These are phyloP conservation scores for Eruca vesicaria DNA, from an alignment of 441 rosid genomes.

Conservation along the genomic window DNA sequence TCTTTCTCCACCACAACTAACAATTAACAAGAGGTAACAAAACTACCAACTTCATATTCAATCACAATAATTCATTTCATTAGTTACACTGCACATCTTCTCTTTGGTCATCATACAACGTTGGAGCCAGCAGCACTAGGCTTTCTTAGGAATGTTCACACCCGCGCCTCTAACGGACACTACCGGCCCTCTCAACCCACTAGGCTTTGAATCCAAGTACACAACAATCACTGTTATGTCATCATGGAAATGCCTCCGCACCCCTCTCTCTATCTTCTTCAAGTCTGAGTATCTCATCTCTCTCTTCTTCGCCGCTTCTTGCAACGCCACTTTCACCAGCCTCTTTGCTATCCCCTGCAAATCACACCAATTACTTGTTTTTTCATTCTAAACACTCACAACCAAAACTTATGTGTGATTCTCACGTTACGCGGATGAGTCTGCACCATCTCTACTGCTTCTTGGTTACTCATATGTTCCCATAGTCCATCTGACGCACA, in stretches of 20 bases:
- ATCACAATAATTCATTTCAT: background rate
- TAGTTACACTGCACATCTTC: background rate
- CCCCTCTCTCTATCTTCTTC: conserved; percentile 95
- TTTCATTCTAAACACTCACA: background rate
- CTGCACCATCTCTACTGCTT: conserved; percentile 89
- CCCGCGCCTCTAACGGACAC: conserved; percentile 82
- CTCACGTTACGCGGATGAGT: conserved; percentile 62
- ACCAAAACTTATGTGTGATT: background rate
- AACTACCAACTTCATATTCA: background rate
- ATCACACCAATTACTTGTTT: background rate
- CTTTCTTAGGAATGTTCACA: conserved; percentile 49
- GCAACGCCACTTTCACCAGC: conserved; percentile 84
- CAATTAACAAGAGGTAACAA: background rate
- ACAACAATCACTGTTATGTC: conserved; percentile 87
- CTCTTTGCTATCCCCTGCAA: conserved; percentile 88
- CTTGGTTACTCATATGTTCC: conserved; percentile 96
- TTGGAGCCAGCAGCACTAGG: background rate
- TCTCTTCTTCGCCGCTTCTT: conserved; percentile 88
- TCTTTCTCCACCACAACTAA: background rate
- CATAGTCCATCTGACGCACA: conserved; percentile 98
- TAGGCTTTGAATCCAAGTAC: conserved; percentile 70
- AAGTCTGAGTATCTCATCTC: conserved; percentile 98
- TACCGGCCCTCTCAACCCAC: conserved; percentile 42
- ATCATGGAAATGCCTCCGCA: conserved; percentile 93
- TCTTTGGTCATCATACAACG: background rate